Evolutionary conservation across 2,329 filamentous ascomycete genomes (phyloP), one percentile per base, ranked within the genome.

Genomic region (Cercospora canescens): DNA sequence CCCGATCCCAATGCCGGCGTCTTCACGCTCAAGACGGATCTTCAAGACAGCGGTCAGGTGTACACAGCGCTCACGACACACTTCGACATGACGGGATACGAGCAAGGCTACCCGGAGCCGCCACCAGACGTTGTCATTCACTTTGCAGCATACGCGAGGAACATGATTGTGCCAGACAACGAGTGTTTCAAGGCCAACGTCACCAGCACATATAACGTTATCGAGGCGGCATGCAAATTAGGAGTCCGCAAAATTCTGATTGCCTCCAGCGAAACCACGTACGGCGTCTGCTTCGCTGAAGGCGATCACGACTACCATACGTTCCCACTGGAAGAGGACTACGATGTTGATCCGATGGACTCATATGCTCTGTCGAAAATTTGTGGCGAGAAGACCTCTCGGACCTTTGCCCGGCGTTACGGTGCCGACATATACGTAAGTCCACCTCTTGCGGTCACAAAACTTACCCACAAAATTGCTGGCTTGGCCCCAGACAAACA

Each of bases 161-260:
- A 87, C 70, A 83, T 89, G 82, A 80, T 89, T 2, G 86, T 87
- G 0, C 86, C 86, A 0, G 87, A 89, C 72, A 86, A 84, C 60
- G 85, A 88, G 72, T 84, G 81, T 60, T 89, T 87, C 76, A 79
- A 80, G 18, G 82, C 79, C 28, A 90, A 89, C 71, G 81, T 85
- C 0, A 78, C 80, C 0, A 80, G 82, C 9, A 87, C 85, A 0
- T 88, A 88, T 76, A 89, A 89, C 70, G 56, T 89, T 26, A 83
- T 89, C 67, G 87, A 89, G 76, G 86, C 86, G 0, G 86, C 87
- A 0, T 87, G 82, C 72, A 88, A 88, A 68, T 78, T 89, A 0
- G 86, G 86, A 12, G 84, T 89, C 6, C 83, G 82, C 69, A 89
- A 89, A 72, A 84, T 89, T 70, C 81, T 89, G 71, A 83, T 88